Evolutionary conservation across 2,329 filamentous ascomycete genomes (phyloP).

Genomic region (Fusarium hainanense): DNA sequence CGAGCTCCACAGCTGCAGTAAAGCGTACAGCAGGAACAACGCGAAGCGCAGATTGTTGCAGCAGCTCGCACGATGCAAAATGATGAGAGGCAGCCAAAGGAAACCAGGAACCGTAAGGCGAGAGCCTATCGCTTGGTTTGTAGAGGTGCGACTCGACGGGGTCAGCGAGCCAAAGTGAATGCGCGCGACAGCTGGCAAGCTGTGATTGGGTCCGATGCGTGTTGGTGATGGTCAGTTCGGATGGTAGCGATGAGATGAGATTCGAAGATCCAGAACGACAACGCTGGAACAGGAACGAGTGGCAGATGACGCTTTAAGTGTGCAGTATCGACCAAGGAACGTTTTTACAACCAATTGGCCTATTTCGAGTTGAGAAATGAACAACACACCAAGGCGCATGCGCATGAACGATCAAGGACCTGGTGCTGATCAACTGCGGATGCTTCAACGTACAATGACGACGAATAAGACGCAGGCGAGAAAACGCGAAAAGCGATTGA

Average conservation of each 20-base stretch:
- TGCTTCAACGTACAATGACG: slow-evolving; percentile 35
- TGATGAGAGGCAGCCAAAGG: slow-evolving; percentile 43
- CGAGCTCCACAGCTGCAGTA: slow-evolving; percentile 45
- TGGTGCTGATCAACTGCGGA: slow-evolving; percentile 27
- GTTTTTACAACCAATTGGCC: slow-evolving; percentile 40
- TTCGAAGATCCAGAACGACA: slow-evolving; percentile 34
- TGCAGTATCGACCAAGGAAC: slow-evolving; percentile 31
- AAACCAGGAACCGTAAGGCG: slow-evolving; percentile 22
- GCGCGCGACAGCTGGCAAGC: slow-evolving; percentile 51
- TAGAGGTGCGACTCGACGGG: slow-evolving; percentile 36
- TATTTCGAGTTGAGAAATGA: slow-evolving; percentile 34
- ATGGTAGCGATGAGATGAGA: slow-evolving; percentile 42
- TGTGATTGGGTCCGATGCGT: slow-evolving; percentile 49
- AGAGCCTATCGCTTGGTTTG: slow-evolving; percentile 29
- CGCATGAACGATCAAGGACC: slow-evolving; percentile 37
- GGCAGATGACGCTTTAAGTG: slow-evolving; percentile 38
- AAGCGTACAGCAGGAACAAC: slow-evolving; percentile 37
- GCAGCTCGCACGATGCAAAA: slow-evolving; percentile 44
- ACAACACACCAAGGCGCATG: slow-evolving; percentile 30
- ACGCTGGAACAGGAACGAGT: slow-evolving; percentile 42
- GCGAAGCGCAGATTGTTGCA: slow-evolving; percentile 40
- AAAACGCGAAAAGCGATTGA: slow-evolving; percentile 31
- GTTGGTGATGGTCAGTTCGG: slow-evolving; percentile 40
- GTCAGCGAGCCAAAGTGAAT: slow-evolving; percentile 41
- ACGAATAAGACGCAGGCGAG: slow-evolving; percentile 28